phyloP scores from a whole-genome alignment of 2,329 filamentous ascomycete genomes.

The Aschersonia sp. region DNA sequence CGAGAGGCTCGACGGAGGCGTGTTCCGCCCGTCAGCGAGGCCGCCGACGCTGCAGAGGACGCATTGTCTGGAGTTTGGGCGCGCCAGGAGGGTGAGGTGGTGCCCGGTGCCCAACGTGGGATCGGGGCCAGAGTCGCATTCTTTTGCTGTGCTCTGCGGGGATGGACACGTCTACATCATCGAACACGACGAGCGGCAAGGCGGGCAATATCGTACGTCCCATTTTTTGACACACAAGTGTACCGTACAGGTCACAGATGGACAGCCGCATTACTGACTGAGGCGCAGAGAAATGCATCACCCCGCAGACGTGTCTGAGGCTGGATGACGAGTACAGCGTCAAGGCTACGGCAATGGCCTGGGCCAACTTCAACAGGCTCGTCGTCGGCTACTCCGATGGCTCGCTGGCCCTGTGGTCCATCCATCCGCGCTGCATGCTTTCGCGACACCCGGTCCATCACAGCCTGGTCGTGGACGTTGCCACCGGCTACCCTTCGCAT shows the following conservation, averaged over 20 bases:
- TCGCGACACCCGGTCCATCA: slow-evolving; percentile 38
- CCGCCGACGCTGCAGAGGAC: slow-evolving; percentile 26
- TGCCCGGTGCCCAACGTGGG: slow-evolving; percentile 1
- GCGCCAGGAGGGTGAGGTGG: slow-evolving; percentile 36
- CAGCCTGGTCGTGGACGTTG: slow-evolving; percentile 37
- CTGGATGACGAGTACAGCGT: slow-evolving; percentile 31
- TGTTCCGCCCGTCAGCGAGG: slow-evolving; percentile 15
- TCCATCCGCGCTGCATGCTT: slow-evolving; percentile 32
- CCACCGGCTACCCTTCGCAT: slow-evolving; percentile 39
- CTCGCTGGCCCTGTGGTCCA: slow-evolving; percentile 40
- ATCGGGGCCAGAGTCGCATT: slow-evolving; percentile 29
- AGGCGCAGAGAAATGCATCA: slow-evolving; percentile 19
- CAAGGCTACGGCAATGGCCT: slow-evolving; percentile 36
- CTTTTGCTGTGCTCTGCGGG: slow-evolving; percentile 32
- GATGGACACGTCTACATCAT: slow-evolving; percentile 37
- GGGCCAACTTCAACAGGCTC: slow-evolving; percentile 40
- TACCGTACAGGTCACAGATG: too few relatives aligned
- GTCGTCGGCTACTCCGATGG: slow-evolving; percentile 42
- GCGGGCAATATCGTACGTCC: too few relatives aligned
- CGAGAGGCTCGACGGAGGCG: slow-evolving; percentile 14
- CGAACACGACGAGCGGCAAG: slow-evolving; percentile 11
- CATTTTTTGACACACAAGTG: too few relatives aligned
- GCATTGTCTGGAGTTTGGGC: slow-evolving; percentile 35
- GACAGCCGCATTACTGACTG: neutral
- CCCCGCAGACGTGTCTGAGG: slow-evolving; percentile 27